Base-by-base conservation (phyloP, 495 filamentous ascomycete genomes). In the Xylaria castorea region DNA sequence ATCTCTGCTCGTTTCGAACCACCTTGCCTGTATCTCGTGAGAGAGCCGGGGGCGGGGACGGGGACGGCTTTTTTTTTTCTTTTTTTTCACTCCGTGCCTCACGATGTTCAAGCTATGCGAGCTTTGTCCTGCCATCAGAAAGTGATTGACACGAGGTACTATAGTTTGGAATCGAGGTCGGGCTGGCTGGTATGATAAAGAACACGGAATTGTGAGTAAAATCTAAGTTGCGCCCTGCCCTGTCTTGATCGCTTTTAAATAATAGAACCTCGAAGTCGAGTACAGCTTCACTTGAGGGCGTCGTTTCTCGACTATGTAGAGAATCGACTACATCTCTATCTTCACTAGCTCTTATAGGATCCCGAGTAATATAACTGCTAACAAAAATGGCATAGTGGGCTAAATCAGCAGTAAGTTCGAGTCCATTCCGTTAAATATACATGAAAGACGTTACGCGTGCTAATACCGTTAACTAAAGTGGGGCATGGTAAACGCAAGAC, bases 151-250 rank as follows among this genome's bases (percentile, higher is more conserved):
- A 16, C 58, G 20, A 48, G 32, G 34, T 9, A 22, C 25, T 58
- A 27, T 67, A 72, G 70, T 50, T 22, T 72, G 38, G 36, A 38
- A 66, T 3, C 5, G 50, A 50, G 40, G 25, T 12, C 70, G 63
- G 12, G n/a, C 1, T 12, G 70, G 42, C 3, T 72, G 70, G 70
- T 67, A 50, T 25, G 20, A 48, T 5, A 3, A 5, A 8, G 50
- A 60, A 51, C 3, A 16, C 7, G 22, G 1, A 1, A 51, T 12
- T 22, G 70, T 72, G 36, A 67, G 70, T 71, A 14, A 32, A 63
- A 3, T 9, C 20, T 30, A n/a, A 18, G 8, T 53, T 40, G 11
- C 3, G 42, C 32, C 8, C 20, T 30, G 8, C n/a, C 25, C 16
- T 1, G 40, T 5, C 5, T 30, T n/a, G 3, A 51, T 16, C 32